Evolutionary conservation across 1,139 yeast species (phyloP).

Genomic region (Yueomyces sp.): DNA sequence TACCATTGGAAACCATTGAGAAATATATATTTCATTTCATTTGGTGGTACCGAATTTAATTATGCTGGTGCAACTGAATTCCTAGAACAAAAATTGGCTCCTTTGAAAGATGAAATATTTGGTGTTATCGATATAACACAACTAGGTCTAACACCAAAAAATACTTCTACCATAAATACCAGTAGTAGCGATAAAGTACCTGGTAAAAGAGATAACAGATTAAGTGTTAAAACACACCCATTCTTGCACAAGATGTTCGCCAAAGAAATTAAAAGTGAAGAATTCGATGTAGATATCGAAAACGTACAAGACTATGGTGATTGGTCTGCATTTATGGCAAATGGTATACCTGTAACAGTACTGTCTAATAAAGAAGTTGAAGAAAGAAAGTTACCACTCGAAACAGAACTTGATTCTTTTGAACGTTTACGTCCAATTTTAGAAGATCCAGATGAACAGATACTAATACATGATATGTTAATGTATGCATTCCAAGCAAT

Average conservation of each 20-base stretch:
- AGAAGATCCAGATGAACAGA: conserved; percentile 29
- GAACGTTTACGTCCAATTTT: conserved; percentile 37
- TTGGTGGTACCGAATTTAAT: conserved; percentile 77
- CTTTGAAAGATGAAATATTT: conserved; percentile 48
- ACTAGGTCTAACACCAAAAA: conserved; percentile 18
- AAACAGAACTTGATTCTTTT: conserved; percentile 58
- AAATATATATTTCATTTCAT: conserved; percentile 70
- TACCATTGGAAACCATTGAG: conserved; percentile 78
- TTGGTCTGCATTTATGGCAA: conserved; percentile 41
- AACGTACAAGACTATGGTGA: conserved; percentile 44
- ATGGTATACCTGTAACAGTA: conserved; percentile 54
- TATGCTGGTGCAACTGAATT: conserved; percentile 78
- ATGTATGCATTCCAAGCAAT: conserved; percentile 42
- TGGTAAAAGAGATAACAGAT: conserved; percentile 27
- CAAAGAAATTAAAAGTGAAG: conserved; percentile 4
- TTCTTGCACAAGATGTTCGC: conserved; percentile 33
- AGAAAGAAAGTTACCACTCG: conserved; percentile 36
- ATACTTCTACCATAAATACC: conserved; percentile 37
- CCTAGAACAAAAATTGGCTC: conserved; percentile 45
- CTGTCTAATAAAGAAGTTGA: conserved; percentile 29
- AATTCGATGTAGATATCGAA: conserved; percentile 11
- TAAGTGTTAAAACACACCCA: conserved; percentile 58
- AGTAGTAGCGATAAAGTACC: conserved; percentile 26
- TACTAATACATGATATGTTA: conserved; percentile 44
- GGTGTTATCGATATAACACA: conserved; percentile 56